Conservation (phyloP, 2,329 filamentous ascomycete species). For the Paecilomyces niveus region DNA sequence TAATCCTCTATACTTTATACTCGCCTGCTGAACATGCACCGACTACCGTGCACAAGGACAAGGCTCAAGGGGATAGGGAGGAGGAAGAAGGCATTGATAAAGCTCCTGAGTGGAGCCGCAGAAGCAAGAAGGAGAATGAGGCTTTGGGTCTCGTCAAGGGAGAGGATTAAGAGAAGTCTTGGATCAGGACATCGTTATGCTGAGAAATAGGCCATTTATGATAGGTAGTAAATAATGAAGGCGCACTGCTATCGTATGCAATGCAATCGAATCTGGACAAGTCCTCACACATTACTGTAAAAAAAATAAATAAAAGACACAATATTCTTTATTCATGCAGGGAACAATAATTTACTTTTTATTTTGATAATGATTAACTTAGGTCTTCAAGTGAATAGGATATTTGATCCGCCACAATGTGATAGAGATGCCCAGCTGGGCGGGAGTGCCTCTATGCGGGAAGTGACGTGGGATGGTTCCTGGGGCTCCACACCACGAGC, state of each 20-base stretch:
- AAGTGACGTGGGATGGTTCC: slow-evolving; percentile 25
- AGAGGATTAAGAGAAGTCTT: not conserved
- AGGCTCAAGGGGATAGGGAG: slow-evolving; percentile 56
- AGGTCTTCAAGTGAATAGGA: too few relatives aligned
- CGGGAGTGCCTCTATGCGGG: slow-evolving; percentile 13
- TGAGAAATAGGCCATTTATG: not conserved
- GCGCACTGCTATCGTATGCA: not conserved
- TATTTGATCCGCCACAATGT: too few relatives aligned
- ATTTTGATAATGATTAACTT: too few relatives aligned
- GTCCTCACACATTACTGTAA: too few relatives aligned
- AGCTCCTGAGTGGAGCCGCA: slow-evolving; percentile 52
- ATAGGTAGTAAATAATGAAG: not conserved
- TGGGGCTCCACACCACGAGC: not conserved
- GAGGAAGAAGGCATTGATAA: slow-evolving; percentile 57
- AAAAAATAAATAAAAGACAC: too few relatives aligned
- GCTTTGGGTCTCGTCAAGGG: slow-evolving; percentile 47
- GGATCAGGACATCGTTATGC: not conserved
- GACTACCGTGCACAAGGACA: slow-evolving; percentile 54
- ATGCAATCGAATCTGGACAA: too few relatives aligned
- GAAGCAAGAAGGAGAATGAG: slow-evolving; percentile 53
- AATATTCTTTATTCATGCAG: too few relatives aligned
- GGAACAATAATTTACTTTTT: too few relatives aligned
- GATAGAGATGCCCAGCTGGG: too few relatives aligned
- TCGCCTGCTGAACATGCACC: slow-evolving; percentile 56
- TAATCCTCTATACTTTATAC: slow-evolving; percentile 59